These are phyloP conservation scores for Danielia reshetovae DNA, from an alignment of 805 yeast genomes.

Conservation along the genomic window DNA sequence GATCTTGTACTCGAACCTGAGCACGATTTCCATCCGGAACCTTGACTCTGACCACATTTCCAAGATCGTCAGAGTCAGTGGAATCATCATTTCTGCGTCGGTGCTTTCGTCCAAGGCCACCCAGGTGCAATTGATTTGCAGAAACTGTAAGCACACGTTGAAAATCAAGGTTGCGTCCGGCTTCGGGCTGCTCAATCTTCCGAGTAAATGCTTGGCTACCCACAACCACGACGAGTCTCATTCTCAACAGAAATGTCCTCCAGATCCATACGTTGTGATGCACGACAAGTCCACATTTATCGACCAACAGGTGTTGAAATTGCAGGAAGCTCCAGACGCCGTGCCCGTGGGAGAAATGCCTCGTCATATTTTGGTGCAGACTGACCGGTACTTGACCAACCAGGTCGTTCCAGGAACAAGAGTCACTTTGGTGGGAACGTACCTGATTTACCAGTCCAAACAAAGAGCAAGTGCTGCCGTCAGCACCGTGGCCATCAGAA, in stretches of 20 bases:
- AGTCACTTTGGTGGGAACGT: conserved; percentile 87
- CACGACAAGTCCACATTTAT: conserved; percentile 93
- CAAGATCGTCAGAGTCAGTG: conserved; percentile 85
- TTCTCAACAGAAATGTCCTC: conserved; percentile 65
- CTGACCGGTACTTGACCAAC: conserved; percentile 87
- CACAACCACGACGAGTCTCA: conserved; percentile 40
- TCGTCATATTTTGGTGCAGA: conserved; percentile 80
- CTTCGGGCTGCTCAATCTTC: conserved; percentile 66
- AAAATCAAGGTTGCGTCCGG: conserved; percentile 60
- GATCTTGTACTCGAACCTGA: conserved; percentile 68
- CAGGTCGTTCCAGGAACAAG: conserved; percentile 92
- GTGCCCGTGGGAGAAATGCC: conserved; percentile 99
- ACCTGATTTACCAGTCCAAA: conserved; percentile 77
- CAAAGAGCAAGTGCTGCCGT: conserved; percentile 39
- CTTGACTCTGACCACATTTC: conserved; percentile 85
- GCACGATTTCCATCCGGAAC: conserved; percentile 70
- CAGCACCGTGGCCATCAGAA: conserved; percentile 82
- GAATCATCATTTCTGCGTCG: conserved; percentile 88
- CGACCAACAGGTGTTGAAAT: conserved; percentile 89
- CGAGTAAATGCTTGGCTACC: conserved; percentile 56
- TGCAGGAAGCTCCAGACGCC: conserved; percentile 97
- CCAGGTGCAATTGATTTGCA: conserved; percentile 76
- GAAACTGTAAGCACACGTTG: conserved; percentile 80
- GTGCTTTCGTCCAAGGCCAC: conserved; percentile 87
- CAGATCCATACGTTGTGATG: conserved; percentile 87